Evolutionary conservation across 306 rosid species (phyloP), one percentile per base, ranked within the genome.

Genomic region (Argentina anserina): DNA sequence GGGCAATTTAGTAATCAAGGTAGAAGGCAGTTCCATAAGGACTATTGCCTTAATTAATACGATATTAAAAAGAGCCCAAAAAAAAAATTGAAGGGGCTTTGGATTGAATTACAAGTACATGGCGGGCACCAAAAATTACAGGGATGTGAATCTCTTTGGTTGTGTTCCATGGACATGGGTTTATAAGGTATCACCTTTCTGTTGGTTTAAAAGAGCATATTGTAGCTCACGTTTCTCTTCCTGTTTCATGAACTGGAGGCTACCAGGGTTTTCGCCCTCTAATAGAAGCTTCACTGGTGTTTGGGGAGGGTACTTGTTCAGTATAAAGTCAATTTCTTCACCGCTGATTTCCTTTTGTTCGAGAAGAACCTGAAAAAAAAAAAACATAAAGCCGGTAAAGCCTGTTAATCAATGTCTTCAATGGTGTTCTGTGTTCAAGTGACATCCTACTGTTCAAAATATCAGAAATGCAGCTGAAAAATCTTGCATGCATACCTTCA

Each of bases 301-400:
- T 75, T 88, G 89, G 45, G 96, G 89, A 64, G 96, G 99, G 89
- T 94, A 94, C 42, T 83, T 86, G 87, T 75, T 84, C 81, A 91
- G 59, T 67, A 94, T 88, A 50, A 83, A 83, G 63, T 91, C 90
- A 28, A 94, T 72, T 86, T 91, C 96, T 72, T 85, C 88, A 42
- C 99, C 96, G 28, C 80, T 79, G 68, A 94, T 87, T 81, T 94
- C 99, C 74, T 76, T 75, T 75, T 81, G 91, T 71, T 78, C 69
- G 21, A 94, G 86, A 73, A 94, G 95, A 83, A 91, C 99, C 97
- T 91, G 87, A 80, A 66, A 39, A n/a, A 74, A 77, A n/a, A n/a
- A n/a, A n/a, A n/a, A n/a, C n/a, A n/a, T n/a, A n/a, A 62, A 75
- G 68, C 65, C 81, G 18, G 13, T 5, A 39, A 9, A 66, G 74